These are phyloP conservation scores for Dendrobium nobile DNA, from an alignment of 106 monocot species.

Conservation along the genomic window DNA sequence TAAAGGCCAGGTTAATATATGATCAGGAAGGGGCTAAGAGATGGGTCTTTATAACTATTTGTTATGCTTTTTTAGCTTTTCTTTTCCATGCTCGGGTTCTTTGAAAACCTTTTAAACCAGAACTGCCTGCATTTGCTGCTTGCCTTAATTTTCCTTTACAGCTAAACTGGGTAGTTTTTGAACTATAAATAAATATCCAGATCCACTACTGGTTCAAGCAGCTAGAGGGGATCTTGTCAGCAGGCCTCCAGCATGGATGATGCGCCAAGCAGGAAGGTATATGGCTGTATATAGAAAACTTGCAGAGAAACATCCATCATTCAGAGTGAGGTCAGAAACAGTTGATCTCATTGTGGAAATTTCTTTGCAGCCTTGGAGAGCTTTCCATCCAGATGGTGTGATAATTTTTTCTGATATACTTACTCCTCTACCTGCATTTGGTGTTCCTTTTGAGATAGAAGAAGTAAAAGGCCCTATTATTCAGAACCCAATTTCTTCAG, in stretches of 20 bases:
- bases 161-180: background rate
- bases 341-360: slow-evolving; percentile 92
- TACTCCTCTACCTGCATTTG: slow-evolving; percentile 89
- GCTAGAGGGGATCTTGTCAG: slow-evolving; percentile 54
- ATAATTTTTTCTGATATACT: slow-evolving; percentile 98
- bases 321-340: slow-evolving; percentile 91
- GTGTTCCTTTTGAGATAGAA: slow-evolving; percentile 89
- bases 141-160: background rate
- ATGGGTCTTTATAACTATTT: background rate
- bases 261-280: slow-evolving; percentile 98
- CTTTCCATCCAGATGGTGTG: slow-evolving; percentile 85
- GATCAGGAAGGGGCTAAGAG: background rate
- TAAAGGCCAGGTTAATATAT: background rate
- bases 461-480: slow-evolving; percentile 83
- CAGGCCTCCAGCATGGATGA: slow-evolving; percentile 98
- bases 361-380: slow-evolving; percentile 94
- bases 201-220: slow-evolving; percentile 83
- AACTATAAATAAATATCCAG: slow-evolving; percentile 24
- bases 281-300: slow-evolving; percentile 83
- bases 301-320: slow-evolving; percentile 75
- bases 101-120: background rate
- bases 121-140: too few species aligned
- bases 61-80: background rate
- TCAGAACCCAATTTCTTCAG: slow-evolving; percentile 49
- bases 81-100: background rate